Percentiles rank a stretch among this genome's conserved stretches.
Conservation (phyloP, 441 rosid species). For the Gossypium davidsonii region DNA sequence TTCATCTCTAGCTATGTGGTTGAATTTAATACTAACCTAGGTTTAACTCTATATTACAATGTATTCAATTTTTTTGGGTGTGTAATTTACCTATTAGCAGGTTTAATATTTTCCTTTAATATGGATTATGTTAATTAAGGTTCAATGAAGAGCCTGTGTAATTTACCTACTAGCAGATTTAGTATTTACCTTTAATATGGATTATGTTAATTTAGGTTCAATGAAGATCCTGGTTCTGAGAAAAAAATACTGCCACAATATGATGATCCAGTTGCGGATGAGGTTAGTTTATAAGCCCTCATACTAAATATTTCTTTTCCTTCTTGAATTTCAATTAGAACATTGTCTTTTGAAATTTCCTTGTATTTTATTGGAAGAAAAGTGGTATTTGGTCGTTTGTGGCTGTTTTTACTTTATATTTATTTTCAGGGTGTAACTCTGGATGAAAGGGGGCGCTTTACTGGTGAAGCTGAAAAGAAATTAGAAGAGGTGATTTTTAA, state of each 20-base stretch:
- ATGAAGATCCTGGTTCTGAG: slow-evolving; percentile 66
- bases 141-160: not conserved
- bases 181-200: not conserved
- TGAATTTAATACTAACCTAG: not conserved
- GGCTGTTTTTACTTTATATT: not conserved
- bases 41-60: not conserved
- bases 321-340: not conserved
- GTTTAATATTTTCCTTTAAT: not conserved
- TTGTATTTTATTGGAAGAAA: not conserved
- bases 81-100: not conserved
- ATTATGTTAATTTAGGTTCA: slow-evolving; percentile 52
- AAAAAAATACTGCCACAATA: slow-evolving; percentile 88
- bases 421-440: slow-evolving; percentile 66
- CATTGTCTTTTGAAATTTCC: not conserved
- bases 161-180: not conserved
- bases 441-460: slow-evolving; percentile 71
- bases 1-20: not conserved
- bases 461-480: slow-evolving; percentile 92
- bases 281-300: slow-evolving; percentile 36
- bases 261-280: slow-evolving; percentile 68
- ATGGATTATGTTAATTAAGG: not conserved
- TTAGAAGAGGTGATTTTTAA: slow-evolving; percentile 63
- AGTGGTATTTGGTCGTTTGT: not conserved
- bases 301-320: not conserved
- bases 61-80: not conserved